Evolutionary conservation across 192 early-diverging fungal genomes (phyloP), one percentile per base, ranked within the genome.

Genomic region (Lobosporangium transversale): DNA sequence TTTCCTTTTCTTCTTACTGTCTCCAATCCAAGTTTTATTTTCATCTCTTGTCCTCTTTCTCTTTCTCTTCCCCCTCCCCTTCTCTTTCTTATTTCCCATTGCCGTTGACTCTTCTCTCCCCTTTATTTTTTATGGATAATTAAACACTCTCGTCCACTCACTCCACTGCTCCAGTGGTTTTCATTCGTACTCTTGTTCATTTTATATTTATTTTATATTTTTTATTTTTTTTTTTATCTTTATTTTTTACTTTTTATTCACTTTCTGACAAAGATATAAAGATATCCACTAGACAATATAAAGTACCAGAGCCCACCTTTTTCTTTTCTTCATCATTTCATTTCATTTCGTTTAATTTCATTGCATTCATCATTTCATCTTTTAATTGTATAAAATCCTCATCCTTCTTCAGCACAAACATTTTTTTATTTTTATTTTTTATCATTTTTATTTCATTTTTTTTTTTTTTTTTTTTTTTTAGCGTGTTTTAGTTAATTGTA

Each of bases 361-460:
- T 40, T 14, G 37, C 42, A 18, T 32, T 58, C n/a, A 21, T 21
- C 27, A 24, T 27, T 43, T 43, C 42, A 24, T 57, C 42, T 42
- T 24, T 40, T 58, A 21, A 20, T 40, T 58, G 9, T 27, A 7
- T 40, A 14, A 14, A 7, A 40, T 40, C 14, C 37, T 40, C 37
- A 40, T 40, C 29, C 57, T 42, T n/a, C n/a, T n/a, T n/a, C n/a
- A n/a, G n/a, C n/a, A n/a, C 37, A 58, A 26, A 24, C 48, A 37
- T 29, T 27, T 62, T 14, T 15, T n/a, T 24, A 37, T 37, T 42
- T 50, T 9, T 10, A 30, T 11, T 32, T 62, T 37, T 20, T 23
- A 21, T 50, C 61, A n/a, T 42, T 52, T 37, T 53, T 35, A 4
- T 62, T 62, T 36, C 26, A 17, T 45, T 54, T 30, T 2, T 45